These are phyloP conservation scores for Claviceps paspali DNA, from an alignment of 2,329 filamentous ascomycete genomes.

Conservation along the genomic window DNA sequence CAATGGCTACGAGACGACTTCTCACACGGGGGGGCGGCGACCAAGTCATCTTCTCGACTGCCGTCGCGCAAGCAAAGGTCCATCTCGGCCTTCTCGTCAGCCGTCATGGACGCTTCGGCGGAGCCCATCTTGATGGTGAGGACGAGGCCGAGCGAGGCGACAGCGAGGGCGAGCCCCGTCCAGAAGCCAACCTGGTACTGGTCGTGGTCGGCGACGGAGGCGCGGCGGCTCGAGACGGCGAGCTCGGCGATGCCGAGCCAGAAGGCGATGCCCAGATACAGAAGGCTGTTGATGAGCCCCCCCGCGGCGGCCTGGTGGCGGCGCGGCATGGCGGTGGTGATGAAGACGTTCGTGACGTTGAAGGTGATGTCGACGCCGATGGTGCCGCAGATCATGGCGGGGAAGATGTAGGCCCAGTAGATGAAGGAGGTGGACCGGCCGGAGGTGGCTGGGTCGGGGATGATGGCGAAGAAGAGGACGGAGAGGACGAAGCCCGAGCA, in stretches of 20 bases:
- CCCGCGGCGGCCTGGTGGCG: slow-evolving; percentile 57
- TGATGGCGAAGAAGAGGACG: slow-evolving; percentile 47
- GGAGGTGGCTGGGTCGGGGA: slow-evolving; percentile 31
- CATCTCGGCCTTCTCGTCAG: slow-evolving; percentile 33
- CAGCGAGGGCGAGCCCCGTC: slow-evolving; percentile 44
- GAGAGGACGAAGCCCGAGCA: slow-evolving; percentile 41
- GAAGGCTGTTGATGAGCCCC: slow-evolving; percentile 52
- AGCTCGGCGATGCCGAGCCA: slow-evolving; percentile 59
- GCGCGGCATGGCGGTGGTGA: slow-evolving; percentile 54
- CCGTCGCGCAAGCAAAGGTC: too few relatives aligned
- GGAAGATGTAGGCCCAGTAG: slow-evolving; percentile 64
- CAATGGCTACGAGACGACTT: too few relatives aligned
- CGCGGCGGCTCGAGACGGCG: slow-evolving; percentile 31
- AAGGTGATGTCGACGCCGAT: slow-evolving; percentile 63
- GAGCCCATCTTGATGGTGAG: slow-evolving; percentile 39
- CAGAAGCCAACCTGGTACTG: slow-evolving; percentile 54
- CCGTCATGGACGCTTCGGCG: slow-evolving; percentile 40
- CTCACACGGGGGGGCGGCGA: too few relatives aligned
- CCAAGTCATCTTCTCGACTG: not conserved
- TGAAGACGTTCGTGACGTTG: slow-evolving; percentile 62
- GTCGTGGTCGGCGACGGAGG: slow-evolving; percentile 23
- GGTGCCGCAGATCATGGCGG: slow-evolving; percentile 52
- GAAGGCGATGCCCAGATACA: slow-evolving; percentile 59
- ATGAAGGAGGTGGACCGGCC: slow-evolving; percentile 13
- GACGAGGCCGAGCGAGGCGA: slow-evolving; percentile 34